Evolutionary conservation across 306 rosid species (phyloP).

Genomic region (Lotus japonicus): DNA sequence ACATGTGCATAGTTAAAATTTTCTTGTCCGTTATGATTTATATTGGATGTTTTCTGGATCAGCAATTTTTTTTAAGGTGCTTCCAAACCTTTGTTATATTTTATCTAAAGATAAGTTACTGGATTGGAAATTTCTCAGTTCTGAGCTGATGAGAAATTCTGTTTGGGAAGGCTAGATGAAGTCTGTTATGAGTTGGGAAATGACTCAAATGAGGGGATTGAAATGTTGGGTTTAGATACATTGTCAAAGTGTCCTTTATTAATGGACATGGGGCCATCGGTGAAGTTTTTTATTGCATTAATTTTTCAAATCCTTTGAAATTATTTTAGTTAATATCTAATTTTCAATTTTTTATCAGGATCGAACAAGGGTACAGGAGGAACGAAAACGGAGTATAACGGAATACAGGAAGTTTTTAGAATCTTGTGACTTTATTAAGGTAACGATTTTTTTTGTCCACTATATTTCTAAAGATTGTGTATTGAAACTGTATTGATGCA

Average conservation of each 20-base stretch:
- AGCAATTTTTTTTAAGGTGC: neutral
- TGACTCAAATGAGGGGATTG: neutral
- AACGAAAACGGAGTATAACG: slow-evolving; percentile 45
- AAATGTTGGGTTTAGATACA: neutral
- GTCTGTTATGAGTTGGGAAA: neutral
- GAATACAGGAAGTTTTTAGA: slow-evolving; percentile 74
- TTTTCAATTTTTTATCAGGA: slow-evolving; percentile 45
- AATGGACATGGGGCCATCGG: neutral
- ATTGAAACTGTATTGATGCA: slow-evolving; percentile 16
- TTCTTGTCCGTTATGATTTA: neutral
- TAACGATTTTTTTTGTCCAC: slow-evolving; percentile 19
- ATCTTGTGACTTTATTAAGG: slow-evolving; percentile 92
- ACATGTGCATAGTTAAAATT: neutral
- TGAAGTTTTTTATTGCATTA: neutral
- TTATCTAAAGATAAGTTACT: neutral
- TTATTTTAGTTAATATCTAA: slow-evolving; percentile 19
- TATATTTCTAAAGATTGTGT: slow-evolving; percentile 15
- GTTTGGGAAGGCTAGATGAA: neutral
- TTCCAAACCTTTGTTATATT: neutral
- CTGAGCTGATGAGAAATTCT: neutral
- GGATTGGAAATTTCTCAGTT: neutral
- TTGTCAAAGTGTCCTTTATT: neutral
- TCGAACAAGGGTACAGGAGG: slow-evolving; percentile 71
- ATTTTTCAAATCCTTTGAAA: slow-evolving; percentile 1
- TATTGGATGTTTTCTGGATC: neutral